A percentile compares a stretch with the other conserved stretches of the same genome.
phyloP scores from a whole-genome alignment of 2,329 filamentous ascomycete species.

The Colletotrichum eleusines region DNA sequence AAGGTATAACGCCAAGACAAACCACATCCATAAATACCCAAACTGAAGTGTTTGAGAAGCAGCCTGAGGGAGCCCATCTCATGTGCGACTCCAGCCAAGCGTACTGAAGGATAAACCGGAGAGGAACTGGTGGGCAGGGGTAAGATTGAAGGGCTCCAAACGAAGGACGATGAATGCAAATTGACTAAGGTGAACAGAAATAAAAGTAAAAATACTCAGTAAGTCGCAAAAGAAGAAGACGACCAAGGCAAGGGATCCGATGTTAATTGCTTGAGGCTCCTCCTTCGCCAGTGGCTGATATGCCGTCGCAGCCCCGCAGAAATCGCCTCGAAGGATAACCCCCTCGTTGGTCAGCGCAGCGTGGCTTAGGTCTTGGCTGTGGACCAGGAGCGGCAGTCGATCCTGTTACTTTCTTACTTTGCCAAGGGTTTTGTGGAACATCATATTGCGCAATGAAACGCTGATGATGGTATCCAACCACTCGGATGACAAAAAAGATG shows the following conservation, averaged over 20 bases:
- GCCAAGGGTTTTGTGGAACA: too few relatives aligned
- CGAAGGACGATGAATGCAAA: background rate
- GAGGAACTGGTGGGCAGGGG: background rate
- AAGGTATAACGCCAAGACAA: background rate
- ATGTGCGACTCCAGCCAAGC: background rate
- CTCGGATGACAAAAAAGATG: too few relatives aligned
- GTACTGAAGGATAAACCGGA: background rate
- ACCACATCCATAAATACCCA: background rate
- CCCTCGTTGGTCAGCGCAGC: slow-evolving; percentile 1
- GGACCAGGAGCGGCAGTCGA: slow-evolving; percentile 9
- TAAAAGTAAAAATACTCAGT: background rate
- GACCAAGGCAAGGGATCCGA: background rate
- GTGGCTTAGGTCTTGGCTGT: slow-evolving; percentile 39
- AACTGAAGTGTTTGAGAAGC: slow-evolving; percentile 10
- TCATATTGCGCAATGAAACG: slow-evolving; percentile 7
- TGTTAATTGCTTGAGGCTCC: background rate
- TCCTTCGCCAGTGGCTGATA: slow-evolving; percentile 4
- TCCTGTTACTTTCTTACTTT: slow-evolving; percentile 30
- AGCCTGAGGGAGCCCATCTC: slow-evolving; percentile 1
- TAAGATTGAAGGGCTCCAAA: too few relatives aligned
- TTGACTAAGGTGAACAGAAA: background rate
- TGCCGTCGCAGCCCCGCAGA: slow-evolving; percentile 3
- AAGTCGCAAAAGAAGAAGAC: background rate
- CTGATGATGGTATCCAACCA: background rate
- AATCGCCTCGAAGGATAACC: background rate